Conservation (phyloP, 2,329 filamentous ascomycete genomes). For the Helicocarpus griseus region DNA sequence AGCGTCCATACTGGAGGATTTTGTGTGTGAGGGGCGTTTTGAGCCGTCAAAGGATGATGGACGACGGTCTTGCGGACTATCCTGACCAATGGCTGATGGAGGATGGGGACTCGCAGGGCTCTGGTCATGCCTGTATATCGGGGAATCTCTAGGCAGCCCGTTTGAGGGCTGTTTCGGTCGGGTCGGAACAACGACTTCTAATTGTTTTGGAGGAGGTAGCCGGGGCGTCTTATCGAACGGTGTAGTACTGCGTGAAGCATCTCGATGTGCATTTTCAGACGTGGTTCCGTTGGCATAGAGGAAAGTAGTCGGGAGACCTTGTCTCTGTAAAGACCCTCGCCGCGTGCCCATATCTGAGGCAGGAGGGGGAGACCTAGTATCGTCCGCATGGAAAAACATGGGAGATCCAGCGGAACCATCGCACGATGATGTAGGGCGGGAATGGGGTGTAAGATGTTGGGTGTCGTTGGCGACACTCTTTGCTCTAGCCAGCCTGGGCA, state of each 20-base stretch:
- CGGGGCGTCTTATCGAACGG: neutral
- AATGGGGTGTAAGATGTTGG: conserved; percentile 17
- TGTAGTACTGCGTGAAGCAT: conserved; percentile 10
- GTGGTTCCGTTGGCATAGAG: conserved; percentile 29
- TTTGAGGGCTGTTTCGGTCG: conserved; percentile 14
- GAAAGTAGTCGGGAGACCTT: conserved; percentile 21
- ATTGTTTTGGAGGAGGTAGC: conserved; percentile 4
- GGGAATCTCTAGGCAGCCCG: conserved; percentile 22
- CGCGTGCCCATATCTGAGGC: conserved; percentile 22
- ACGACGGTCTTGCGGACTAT: conserved; percentile 1
- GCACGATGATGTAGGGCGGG: conserved; percentile 26
- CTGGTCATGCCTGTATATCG: conserved; percentile 17
- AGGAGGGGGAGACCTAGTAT: conserved; percentile 49
- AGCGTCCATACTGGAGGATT: conserved; percentile 13
- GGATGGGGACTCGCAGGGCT: conserved; percentile 18
- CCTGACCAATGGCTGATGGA: conserved; percentile 8
- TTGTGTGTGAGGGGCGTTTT: conserved; percentile 8
- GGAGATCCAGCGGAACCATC: conserved; percentile 30
- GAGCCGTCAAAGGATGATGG: neutral
- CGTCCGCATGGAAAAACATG: conserved; percentile 90
- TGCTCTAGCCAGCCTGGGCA: conserved; percentile 23
- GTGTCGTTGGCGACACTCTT: conserved; percentile 30
- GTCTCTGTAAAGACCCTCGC: conserved; percentile 12
- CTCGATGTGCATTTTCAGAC: conserved; percentile 18
- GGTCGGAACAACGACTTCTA: conserved; percentile 6